These are phyloP conservation scores for Carex pumila DNA, from an alignment of 176 grass and related monocot genomes.

Conservation along the genomic window DNA sequence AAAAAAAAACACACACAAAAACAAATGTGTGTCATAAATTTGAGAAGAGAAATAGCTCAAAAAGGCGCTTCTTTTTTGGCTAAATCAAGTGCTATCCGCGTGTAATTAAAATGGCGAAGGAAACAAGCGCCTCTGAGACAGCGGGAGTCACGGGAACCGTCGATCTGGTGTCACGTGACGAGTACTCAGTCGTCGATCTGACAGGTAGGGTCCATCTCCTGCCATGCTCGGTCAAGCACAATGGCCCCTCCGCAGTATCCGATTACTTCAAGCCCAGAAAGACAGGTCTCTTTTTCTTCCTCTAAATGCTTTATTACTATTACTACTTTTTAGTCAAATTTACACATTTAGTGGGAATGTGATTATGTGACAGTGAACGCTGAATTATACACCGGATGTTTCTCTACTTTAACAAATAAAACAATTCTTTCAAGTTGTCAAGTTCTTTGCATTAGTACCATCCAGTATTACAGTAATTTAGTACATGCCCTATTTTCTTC, in stretches of 20 bases:
- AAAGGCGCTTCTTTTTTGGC: neutral
- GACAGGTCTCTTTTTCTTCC: constrained; percentile 41
- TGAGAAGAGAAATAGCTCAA: neutral
- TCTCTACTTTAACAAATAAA: neutral
- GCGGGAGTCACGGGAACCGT: constrained; percentile 39
- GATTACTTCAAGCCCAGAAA: constrained; percentile 82
- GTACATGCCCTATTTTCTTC: neutral
- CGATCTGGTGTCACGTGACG: constrained; percentile 25
- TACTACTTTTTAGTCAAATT: neutral
- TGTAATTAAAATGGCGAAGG: neutral
- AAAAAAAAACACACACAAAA: neutral
- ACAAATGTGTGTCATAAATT: neutral
- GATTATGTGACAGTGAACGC: neutral
- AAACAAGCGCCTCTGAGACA: constrained; percentile 1
- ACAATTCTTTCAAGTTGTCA: neutral
- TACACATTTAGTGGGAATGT: neutral
- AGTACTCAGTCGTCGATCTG: constrained; percentile 24
- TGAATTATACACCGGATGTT: neutral
- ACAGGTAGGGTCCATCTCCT: constrained; percentile 56
- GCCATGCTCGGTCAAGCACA: constrained; percentile 67
- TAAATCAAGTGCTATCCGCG: neutral
- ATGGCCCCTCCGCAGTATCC: constrained; percentile 49
- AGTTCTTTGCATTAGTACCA: neutral
- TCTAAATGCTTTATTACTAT: neutral
- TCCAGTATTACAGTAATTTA: neutral